Percentiles rank a stretch among this genome's conserved stretches.
Evolutionary conservation across 331 rosid species (phyloP).

Genomic region (Pyracantha coccinea): DNA sequence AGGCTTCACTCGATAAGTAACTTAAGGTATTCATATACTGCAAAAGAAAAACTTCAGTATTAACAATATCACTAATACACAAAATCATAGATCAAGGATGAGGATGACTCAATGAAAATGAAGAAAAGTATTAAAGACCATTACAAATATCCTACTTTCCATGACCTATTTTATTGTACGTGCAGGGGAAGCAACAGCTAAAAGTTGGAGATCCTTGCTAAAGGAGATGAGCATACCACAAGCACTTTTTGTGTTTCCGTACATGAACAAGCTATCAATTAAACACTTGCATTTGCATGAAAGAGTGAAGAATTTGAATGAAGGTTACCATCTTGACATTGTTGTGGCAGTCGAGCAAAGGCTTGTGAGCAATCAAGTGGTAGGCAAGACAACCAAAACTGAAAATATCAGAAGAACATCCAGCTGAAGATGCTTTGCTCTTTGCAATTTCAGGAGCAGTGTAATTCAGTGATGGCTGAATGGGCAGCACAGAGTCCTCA

Average conservation of each 20-base stretch:
- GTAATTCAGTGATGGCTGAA: slow-evolving; percentile 89
- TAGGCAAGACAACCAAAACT: slow-evolving; percentile 96
- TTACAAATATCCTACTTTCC: neutral
- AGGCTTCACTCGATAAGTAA: slow-evolving; percentile 85
- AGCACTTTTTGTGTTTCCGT: neutral
- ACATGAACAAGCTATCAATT: neutral
- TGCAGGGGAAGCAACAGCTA: neutral
- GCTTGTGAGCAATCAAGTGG: slow-evolving; percentile 82
- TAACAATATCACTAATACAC: neutral
- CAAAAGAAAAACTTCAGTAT: slow-evolving; percentile 28
- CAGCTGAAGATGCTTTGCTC: slow-evolving; percentile 45
- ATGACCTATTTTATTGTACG: neutral
- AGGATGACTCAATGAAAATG: neutral
- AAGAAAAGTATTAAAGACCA: neutral
- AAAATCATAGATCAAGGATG: neutral
- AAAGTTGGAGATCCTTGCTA: neutral
- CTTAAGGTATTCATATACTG: slow-evolving; percentile 93
- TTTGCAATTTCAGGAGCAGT: slow-evolving; percentile 93
- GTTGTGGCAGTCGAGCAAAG: slow-evolving; percentile 86
- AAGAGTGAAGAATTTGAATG: slow-evolving; percentile 3
- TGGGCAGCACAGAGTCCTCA: slow-evolving; percentile 87
- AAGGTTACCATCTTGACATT: slow-evolving; percentile 87
- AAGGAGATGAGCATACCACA: neutral
- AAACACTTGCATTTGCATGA: neutral
- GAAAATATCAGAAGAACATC: slow-evolving; percentile 79